A percentile compares a stretch with the other conserved stretches of the same genome.
Evolutionary conservation across 2,329 filamentous ascomycete species (phyloP).

Genomic region (Curvularia eragrostidis): DNA sequence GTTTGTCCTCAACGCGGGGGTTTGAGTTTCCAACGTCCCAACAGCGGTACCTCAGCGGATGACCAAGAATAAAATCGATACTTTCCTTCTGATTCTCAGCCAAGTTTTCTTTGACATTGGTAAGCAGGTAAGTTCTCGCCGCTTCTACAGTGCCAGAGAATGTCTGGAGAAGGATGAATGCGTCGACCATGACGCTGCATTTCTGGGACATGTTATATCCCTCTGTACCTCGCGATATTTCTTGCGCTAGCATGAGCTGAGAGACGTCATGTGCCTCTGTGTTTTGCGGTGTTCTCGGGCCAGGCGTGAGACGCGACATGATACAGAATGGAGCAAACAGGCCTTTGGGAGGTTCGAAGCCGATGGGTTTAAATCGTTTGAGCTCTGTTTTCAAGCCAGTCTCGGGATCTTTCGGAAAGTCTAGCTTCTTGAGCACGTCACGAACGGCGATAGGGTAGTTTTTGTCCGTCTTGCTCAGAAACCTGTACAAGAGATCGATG

Average conservation of each 20-base stretch:
- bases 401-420: neutral
- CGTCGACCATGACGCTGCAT: neutral
- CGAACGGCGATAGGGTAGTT: neutral
- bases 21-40: neutral
- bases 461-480: neutral
- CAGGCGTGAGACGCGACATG: neutral
- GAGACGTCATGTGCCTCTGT: no score
- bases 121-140: neutral
- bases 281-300: no score
- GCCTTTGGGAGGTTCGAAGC: neutral
- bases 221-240: neutral
- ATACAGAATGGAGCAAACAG: neutral
- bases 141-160: neutral
- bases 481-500: neutral
- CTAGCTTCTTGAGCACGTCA: neutral
- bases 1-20: neutral
- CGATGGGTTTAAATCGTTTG: neutral
- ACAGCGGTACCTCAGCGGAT: neutral
- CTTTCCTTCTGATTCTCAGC: neutral
- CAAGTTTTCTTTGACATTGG: neutral
- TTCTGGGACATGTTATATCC: neutral
- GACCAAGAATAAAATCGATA: neutral
- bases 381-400: neutral
- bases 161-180: neutral
- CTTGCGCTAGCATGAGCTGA: no score